A percentile compares a stretch with the other conserved stretches of the same genome.
phyloP scores from a whole-genome alignment of 2,329 filamentous ascomycete species.

The Fusarium subglutinans region DNA sequence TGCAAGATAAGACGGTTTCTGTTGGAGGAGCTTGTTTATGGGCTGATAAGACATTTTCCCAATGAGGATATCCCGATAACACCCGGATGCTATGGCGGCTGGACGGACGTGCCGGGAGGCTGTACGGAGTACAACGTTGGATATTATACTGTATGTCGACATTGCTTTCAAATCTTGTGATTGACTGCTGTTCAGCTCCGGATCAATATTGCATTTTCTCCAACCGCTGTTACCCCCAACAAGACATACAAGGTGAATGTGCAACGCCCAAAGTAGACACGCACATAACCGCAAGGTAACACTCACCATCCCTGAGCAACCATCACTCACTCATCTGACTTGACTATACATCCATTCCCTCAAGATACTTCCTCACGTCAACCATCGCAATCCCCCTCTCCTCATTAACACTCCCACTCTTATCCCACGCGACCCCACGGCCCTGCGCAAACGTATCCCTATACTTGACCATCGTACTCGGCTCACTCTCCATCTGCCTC shows the following conservation, averaged over 20 bases:
- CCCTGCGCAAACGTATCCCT: slow-evolving; percentile 68
- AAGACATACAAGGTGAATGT: not conserved
- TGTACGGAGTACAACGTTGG: not conserved
- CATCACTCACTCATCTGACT: slow-evolving; percentile 1
- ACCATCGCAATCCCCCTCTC: slow-evolving; percentile 57
- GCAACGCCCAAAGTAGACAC: not conserved
- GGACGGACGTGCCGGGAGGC: not conserved
- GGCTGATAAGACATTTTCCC: slow-evolving; percentile 1
- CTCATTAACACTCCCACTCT: slow-evolving; percentile 62
- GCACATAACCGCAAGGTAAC: not conserved
- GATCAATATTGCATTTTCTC: not conserved
- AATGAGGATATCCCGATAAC: slow-evolving; percentile 20
- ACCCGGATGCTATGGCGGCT: slow-evolving; percentile 15
- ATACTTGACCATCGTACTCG: slow-evolving; percentile 67
- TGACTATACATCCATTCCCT: slow-evolving; percentile 29
- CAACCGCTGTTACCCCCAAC: not conserved
- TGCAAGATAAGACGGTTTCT: not conserved
- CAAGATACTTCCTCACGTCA: slow-evolving; percentile 53
- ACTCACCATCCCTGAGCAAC: not conserved
- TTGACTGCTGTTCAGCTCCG: not conserved
- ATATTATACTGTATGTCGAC: not conserved
- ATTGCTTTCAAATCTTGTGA: not conserved
- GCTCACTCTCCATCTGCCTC: slow-evolving; percentile 56
- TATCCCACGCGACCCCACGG: slow-evolving; percentile 67
- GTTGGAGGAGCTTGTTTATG: not conserved